phyloP scores from a whole-genome alignment of 2,329 filamentous ascomycete species.

The Lachnellula subtilissima region DNA sequence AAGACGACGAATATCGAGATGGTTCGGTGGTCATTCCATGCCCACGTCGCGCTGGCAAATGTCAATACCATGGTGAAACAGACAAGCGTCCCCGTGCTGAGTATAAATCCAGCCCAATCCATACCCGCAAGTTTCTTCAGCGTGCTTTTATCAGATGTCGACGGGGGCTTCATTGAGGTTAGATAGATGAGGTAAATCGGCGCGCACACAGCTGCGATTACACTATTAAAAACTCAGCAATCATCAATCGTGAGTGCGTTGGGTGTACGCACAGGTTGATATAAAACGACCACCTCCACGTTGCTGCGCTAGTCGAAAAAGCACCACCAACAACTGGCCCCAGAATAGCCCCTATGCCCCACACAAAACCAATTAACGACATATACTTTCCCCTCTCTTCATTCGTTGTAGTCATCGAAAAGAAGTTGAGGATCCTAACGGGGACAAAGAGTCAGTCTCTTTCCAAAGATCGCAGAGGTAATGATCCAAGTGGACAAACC shows the following conservation, averaged over 20 bases:
- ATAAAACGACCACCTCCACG: constrained; percentile 35
- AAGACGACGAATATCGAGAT: constrained; percentile 47
- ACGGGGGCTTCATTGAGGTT: constrained; percentile 8
- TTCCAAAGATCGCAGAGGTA: neutral
- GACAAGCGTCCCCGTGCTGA: constrained; percentile 40
- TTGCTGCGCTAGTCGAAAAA: constrained; percentile 30
- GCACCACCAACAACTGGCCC: constrained; percentile 35
- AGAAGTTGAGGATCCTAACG: constrained; percentile 32
- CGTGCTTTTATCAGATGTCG: neutral
- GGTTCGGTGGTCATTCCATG: constrained; percentile 41
- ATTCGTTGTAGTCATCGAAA: constrained; percentile 28
- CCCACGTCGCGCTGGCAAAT: constrained; percentile 46
- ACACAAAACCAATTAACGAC: constrained; percentile 27
- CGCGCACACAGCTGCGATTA: constrained; percentile 37
- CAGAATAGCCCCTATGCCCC: constrained; percentile 37
- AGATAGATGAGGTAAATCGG: constrained; percentile 39
- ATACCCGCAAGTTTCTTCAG: constrained; percentile 28
- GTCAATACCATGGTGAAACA: constrained; percentile 43
- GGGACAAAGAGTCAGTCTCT: constrained; percentile 18
- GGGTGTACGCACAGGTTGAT: constrained; percentile 21
- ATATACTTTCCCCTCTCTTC: constrained; percentile 33
- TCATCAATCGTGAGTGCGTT: neutral
- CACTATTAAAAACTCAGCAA: constrained; percentile 31
- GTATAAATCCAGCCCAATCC: constrained; percentile 42
- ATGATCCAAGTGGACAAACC: neutral